Evolutionary conservation across 805 yeast genomes (phyloP).

Genomic region (Sugiyamaella smithiae): DNA sequence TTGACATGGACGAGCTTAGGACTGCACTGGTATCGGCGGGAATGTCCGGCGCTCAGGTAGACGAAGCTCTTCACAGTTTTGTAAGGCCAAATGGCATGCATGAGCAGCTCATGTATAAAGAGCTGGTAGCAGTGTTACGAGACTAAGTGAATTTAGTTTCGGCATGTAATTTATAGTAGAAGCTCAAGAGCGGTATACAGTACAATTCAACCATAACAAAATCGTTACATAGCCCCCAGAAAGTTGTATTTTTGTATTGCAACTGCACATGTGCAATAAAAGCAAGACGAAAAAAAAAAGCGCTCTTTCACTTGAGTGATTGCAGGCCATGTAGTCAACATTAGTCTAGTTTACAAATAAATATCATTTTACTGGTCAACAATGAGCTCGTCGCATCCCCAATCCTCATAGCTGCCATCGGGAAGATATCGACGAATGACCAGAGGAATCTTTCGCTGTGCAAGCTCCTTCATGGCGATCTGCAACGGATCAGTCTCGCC

Average conservation of each 20-base stretch:
- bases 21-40: constrained; percentile 50
- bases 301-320: too few relatives aligned
- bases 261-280: too few relatives aligned
- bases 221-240: too few relatives aligned
- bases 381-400: constrained; percentile 98
- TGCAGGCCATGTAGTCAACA: too few relatives aligned
- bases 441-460: constrained; percentile 92
- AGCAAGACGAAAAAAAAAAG: too few relatives aligned
- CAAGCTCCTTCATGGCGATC: constrained; percentile 94
- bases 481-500: constrained; percentile 99
- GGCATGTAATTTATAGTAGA: too few relatives aligned
- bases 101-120: constrained; percentile 55
- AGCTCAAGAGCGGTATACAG: too few relatives aligned
- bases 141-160: too few relatives aligned
- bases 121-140: constrained; percentile 46
- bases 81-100: constrained; percentile 52
- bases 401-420: constrained; percentile 94
- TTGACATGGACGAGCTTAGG: constrained; percentile 50
- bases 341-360: constrained; percentile 7
- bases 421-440: constrained; percentile 95
- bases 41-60: constrained; percentile 40
- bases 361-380: constrained; percentile 62
- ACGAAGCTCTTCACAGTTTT: constrained; percentile 52
- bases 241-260: too few relatives aligned
- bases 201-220: neutral